Evolutionary conservation across 176 grass and related monocot genomes (phyloP).

Genomic region (Hsuehochloa calcarea): DNA sequence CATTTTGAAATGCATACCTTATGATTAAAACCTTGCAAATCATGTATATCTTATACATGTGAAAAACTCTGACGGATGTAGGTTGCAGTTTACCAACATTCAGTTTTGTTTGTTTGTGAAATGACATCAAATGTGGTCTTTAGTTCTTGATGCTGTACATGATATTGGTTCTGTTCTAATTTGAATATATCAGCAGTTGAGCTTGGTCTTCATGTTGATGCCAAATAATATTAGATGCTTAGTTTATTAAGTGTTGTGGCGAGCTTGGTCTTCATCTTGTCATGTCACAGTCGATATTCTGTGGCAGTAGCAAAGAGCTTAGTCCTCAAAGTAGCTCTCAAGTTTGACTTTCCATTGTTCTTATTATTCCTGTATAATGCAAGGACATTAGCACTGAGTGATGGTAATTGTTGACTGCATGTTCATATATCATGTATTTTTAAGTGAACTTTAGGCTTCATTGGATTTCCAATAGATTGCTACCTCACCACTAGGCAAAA

Average conservation of each 20-base stretch:
- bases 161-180: not conserved
- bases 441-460: conserved; percentile 2
- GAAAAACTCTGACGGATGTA: not conserved
- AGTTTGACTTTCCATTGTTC: not conserved
- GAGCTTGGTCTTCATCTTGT: not conserved
- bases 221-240: conserved; percentile 7
- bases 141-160: conserved; percentile 1
- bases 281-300: conserved; percentile 1
- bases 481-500: conserved; percentile 6
- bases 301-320: not conserved
- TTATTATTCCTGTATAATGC: not conserved
- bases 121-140: not conserved
- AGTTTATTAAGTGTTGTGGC: not conserved
- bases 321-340: not conserved
- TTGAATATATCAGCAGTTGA: not conserved
- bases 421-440: conserved; percentile 1
- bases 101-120: not conserved
- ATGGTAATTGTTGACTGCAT: conserved; percentile 8
- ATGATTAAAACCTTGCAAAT: not conserved
- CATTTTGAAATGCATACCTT: not conserved
- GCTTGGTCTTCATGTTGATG: not conserved
- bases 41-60: not conserved
- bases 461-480: conserved; percentile 23
- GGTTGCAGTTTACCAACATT: not conserved
- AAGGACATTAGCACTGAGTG: not conserved